Base-by-base conservation (phyloP, 1,284 basidiomycete species). In the Fomitopsis schrenkii region DNA sequence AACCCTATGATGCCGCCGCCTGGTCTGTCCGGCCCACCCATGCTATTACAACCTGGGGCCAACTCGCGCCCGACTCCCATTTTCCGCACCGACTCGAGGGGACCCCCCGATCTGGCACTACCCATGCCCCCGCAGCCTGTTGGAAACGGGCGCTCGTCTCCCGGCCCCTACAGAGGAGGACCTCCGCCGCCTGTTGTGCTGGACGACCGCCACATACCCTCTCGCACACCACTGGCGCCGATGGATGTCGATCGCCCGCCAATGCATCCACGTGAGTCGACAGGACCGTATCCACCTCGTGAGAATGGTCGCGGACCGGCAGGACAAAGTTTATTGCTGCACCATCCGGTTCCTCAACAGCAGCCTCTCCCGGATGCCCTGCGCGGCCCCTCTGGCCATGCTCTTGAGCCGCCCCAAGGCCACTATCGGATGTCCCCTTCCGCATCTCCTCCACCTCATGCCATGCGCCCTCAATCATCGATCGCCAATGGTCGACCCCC, bases 241-340 rank as follows among this genome's bases (percentile, higher is more conserved):
- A 95, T 95, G 88, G 92, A 95, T 17, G 83, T 91, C 5, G 91
- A 94, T 60, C 81, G 87, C n/a, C 81, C 81, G 12, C 82, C 82
- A 9, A 70, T 77, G 59, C 80, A 81, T 63, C 65, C 65, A 36
- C 81, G 85, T 19, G 86, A 87, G 56, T 83, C 82, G 62, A 76
- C 81, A 15, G 74, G 75, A 26, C 70, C 78, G 15, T 75, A 71
- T 58, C 69, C 66, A 3, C 67, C 72, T 52, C 80, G 84, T 26
- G 86, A 84, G 3, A 68, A 68, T 5, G 72, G 72, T 14, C 80
- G 84, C 30, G 83, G 82, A 3, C 82, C 83, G 3, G 74, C 76
- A 6, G 81, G 82, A 8, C 81, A 83, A 59, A 80, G 79, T 22
- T 69, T 90, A 17, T 74, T 89, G 5, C 74, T 91, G 1, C 88